phyloP scores from a whole-genome alignment of 768 basidiomycete genomes.

The Astraeus odoratus region DNA sequence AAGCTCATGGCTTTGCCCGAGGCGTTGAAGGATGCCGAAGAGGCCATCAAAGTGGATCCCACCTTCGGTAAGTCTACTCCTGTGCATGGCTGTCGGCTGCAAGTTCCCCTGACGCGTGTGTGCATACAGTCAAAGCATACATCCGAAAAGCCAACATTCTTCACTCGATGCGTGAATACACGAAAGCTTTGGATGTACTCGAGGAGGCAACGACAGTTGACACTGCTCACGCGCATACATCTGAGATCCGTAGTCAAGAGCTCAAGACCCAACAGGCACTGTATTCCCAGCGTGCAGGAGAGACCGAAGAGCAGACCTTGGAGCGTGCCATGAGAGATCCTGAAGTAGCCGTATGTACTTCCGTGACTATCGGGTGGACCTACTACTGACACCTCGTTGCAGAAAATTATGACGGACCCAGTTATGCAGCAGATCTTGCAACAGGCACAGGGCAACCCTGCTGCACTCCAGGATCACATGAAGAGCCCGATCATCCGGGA shows the following conservation, averaged over 20 bases:
- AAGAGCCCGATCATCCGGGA: conserved; percentile 76
- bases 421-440: conserved; percentile 93
- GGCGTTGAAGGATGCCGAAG: conserved; percentile 91
- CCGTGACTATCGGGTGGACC: neutral
- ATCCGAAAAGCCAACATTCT: conserved; percentile 88
- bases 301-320: conserved; percentile 89
- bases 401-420: conserved; percentile 85
- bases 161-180: conserved; percentile 85
- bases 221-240: conserved; percentile 70
- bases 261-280: conserved; percentile 76
- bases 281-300: conserved; percentile 69
- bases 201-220: conserved; percentile 77
- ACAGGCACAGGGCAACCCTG: conserved; percentile 86
- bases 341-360: conserved; percentile 71
- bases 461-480: conserved; percentile 91
- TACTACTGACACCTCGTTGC: conserved; percentile 8
- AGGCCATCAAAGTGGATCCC: conserved; percentile 88
- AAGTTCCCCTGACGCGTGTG: conserved; percentile 1
- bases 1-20: conserved; percentile 92
- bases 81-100: neutral
- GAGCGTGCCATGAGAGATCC: conserved; percentile 96
- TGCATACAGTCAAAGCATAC: conserved; percentile 71
- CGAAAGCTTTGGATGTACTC: conserved; percentile 76
- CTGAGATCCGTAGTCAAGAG: conserved; percentile 79
- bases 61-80: conserved; percentile 53